Evolutionary conservation across 2,329 filamentous ascomycete genomes (phyloP).

Genomic region (Leptographium radiaticola): DNA sequence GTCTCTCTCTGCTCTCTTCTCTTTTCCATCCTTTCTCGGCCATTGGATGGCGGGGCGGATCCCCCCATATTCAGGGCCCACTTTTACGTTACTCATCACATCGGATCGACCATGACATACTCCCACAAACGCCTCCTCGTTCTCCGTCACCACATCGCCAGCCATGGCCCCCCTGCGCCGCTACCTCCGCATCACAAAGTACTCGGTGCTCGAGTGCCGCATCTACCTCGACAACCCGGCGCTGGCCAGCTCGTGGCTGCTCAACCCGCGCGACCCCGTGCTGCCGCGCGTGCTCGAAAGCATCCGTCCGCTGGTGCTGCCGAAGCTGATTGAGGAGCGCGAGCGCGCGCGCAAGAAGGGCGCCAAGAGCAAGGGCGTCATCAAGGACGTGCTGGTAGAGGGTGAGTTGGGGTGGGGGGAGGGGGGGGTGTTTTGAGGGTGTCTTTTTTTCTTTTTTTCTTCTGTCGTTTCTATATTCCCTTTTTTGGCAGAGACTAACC

Average conservation of each 20-base stretch:
- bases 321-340: conserved; percentile 80
- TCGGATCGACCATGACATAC: too few species aligned
- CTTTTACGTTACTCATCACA: too few species aligned
- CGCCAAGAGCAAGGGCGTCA: conserved; percentile 60
- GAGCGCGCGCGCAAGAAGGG: conserved; percentile 49
- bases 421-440: background rate
- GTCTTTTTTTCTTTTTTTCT: too few species aligned
- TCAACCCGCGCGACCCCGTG: conserved; percentile 62
- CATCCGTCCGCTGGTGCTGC: conserved; percentile 73
- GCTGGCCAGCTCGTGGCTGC: conserved; percentile 70
- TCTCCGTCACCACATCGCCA: background rate
- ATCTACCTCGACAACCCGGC: conserved; percentile 91
- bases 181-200: conserved; percentile 83
- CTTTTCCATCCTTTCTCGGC: too few species aligned
- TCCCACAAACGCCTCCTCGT: too few species aligned
- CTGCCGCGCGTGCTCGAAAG: conserved; percentile 74
- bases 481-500: background rate
- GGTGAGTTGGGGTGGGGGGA: too few species aligned
- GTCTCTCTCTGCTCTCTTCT: background rate
- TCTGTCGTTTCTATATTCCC: too few species aligned
- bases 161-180: conserved; percentile 79
- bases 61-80: too few species aligned
- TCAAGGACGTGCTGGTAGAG: conserved; percentile 77
- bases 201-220: conserved; percentile 89
- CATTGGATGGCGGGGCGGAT: too few species aligned